These are phyloP conservation scores for Phanerochaete carnosa DNA, from an alignment of 768 basidiomycete species.

Conservation along the genomic window DNA sequence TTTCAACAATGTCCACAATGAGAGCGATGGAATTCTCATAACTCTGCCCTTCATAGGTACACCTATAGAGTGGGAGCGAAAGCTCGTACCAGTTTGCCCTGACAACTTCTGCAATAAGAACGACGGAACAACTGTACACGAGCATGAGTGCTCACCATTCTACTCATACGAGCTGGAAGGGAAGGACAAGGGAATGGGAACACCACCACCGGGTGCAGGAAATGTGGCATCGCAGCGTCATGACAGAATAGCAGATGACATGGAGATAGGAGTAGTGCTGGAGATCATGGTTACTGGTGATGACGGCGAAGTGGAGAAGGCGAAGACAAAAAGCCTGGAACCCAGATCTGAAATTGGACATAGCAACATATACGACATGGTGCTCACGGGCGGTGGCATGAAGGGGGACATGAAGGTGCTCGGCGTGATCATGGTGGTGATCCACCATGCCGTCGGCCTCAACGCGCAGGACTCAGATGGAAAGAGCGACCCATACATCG, in stretches of 20 bases:
- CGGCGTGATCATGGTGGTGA: constrained; percentile 45
- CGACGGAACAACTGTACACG: constrained; percentile 19
- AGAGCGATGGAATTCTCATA: neutral
- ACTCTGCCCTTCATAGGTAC: constrained; percentile 19
- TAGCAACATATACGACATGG: constrained; percentile 8
- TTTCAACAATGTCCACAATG: neutral
- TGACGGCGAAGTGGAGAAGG: constrained; percentile 4
- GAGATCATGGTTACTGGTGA: constrained; percentile 23
- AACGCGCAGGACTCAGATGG: constrained; percentile 46
- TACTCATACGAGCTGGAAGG: constrained; percentile 1
- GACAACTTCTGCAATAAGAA: too few relatives aligned
- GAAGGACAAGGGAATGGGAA: constrained; percentile 15
- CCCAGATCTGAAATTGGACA: constrained; percentile 13
- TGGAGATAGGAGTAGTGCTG: constrained; percentile 15
- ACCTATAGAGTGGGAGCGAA: constrained; percentile 12
- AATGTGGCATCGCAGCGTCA: constrained; percentile 31
- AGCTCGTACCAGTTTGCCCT: neutral
- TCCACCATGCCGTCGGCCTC: constrained; percentile 43
- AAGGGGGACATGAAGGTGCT: constrained; percentile 41
- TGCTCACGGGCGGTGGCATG: constrained; percentile 36
- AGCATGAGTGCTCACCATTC: constrained; percentile 15
- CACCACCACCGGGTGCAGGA: constrained; percentile 23
- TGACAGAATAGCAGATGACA: constrained; percentile 17
- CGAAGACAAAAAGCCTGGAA: too few relatives aligned
- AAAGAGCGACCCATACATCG: constrained; percentile 41